Evolutionary conservation across 345 rosid genomes (phyloP).

Genomic region (Moricandia moricandioides): DNA sequence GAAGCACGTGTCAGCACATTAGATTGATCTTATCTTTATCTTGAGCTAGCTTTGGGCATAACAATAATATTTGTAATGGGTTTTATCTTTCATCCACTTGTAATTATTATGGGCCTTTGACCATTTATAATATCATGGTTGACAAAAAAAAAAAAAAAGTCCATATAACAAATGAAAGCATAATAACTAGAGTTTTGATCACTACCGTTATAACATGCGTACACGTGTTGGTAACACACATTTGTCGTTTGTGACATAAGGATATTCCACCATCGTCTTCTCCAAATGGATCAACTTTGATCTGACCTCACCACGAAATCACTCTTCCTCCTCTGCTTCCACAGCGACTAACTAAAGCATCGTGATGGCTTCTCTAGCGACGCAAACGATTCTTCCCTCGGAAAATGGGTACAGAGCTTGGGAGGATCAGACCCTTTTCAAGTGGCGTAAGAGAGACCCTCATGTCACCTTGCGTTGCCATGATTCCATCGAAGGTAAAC

Average conservation of each 20-base stretch:
- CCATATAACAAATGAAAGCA: too few relatives aligned
- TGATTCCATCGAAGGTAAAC: slow-evolving; percentile 74
- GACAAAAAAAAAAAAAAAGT: too few relatives aligned
- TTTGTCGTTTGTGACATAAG: slow-evolving; percentile 29
- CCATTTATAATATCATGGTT: too few relatives aligned
- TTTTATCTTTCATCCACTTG: too few relatives aligned
- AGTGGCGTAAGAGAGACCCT: slow-evolving; percentile 86
- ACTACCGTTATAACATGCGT: neutral
- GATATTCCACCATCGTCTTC: slow-evolving; percentile 5
- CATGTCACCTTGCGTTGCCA: slow-evolving; percentile 89
- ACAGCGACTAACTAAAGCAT: neutral
- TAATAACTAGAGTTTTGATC: neutral
- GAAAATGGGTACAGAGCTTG: slow-evolving; percentile 62
- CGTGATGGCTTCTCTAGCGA: slow-evolving; percentile 47
- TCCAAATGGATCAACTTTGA: slow-evolving; percentile 36
- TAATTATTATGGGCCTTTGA: too few relatives aligned
- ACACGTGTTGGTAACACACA: slow-evolving; percentile 13
- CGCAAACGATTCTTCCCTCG: slow-evolving; percentile 49
- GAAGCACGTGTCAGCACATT: too few relatives aligned
- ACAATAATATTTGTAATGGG: too few relatives aligned
- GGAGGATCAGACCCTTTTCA: slow-evolving; percentile 82
- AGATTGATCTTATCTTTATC: too few relatives aligned
- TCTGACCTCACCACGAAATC: slow-evolving; percentile 50
- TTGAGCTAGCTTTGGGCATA: too few relatives aligned
- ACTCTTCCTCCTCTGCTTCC: slow-evolving; percentile 24